phyloP scores from a whole-genome alignment of 2,329 filamentous ascomycete genomes.

The Calonectria hongkongensis region DNA sequence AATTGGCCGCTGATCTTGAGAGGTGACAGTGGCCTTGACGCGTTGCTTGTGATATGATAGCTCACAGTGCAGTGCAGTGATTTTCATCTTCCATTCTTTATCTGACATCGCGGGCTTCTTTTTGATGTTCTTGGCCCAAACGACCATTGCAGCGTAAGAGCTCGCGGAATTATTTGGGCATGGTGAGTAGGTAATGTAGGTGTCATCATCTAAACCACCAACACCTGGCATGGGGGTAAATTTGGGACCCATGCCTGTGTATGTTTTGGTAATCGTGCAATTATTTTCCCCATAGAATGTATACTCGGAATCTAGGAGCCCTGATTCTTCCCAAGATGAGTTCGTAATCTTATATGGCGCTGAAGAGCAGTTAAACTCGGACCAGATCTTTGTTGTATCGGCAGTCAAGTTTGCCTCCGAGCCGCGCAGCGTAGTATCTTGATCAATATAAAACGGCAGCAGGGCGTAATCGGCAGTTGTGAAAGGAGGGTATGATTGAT shows the following conservation, averaged over 20 bases:
- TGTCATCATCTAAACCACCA: not conserved
- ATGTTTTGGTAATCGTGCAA: not conserved
- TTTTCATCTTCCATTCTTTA: not conserved
- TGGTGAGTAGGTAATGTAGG: not conserved
- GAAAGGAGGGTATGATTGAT: not conserved
- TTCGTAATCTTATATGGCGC: too few relatives aligned
- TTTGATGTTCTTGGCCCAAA: not conserved
- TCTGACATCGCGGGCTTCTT: not conserved
- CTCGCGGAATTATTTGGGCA: not conserved
- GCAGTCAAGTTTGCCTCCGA: slow-evolving; percentile 1
- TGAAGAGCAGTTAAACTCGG: slow-evolving; percentile 1
- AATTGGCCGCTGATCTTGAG: not conserved
- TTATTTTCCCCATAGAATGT: not conserved
- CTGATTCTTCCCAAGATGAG: too few relatives aligned
- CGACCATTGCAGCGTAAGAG: not conserved
- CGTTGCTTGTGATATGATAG: slow-evolving; percentile 16
- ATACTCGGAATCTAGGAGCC: too few relatives aligned
- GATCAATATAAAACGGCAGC: not conserved
- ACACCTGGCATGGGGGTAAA: not conserved
- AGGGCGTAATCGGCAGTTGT: not conserved
- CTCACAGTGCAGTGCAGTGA: not conserved
- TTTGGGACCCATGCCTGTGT: not conserved
- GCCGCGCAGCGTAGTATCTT: not conserved
- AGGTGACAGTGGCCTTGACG: slow-evolving; percentile 4
- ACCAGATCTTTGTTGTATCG: slow-evolving; percentile 21